These are phyloP conservation scores for Parachlorella kessleri DNA, from an alignment of 139 green algal genomes.

Conservation along the genomic window DNA sequence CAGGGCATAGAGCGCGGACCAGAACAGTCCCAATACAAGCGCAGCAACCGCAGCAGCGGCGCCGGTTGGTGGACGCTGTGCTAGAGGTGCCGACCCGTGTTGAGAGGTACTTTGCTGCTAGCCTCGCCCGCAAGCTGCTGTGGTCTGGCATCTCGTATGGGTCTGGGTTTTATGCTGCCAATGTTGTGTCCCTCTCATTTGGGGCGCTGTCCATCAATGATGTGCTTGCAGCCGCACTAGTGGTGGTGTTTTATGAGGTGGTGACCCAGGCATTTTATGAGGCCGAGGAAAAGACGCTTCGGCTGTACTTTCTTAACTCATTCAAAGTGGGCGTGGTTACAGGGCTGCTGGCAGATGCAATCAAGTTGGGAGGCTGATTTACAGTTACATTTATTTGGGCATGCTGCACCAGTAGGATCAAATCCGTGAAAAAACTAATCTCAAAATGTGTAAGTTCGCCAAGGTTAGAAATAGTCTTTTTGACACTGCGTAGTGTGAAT, in stretches of 20 bases:
- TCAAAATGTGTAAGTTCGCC: too few species aligned
- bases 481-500: too few species aligned
- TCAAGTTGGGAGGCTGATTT: slow-evolving; percentile 61
- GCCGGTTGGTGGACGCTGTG: background rate
- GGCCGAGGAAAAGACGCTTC: slow-evolving; percentile 9
- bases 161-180: slow-evolving; percentile 41
- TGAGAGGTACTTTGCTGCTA: background rate
- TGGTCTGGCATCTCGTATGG: background rate
- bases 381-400: too few species aligned
- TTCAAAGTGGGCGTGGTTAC: slow-evolving; percentile 68
- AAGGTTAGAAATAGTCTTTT: too few species aligned
- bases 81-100: background rate
- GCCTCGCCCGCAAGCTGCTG: background rate
- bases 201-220: slow-evolving; percentile 74
- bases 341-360: slow-evolving; percentile 60
- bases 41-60: background rate
- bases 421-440: too few species aligned
- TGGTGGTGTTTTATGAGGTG: slow-evolving; percentile 57
- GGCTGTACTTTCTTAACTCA: slow-evolving; percentile 54
- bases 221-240: slow-evolving; percentile 65
- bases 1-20: too few species aligned
- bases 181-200: slow-evolving; percentile 68
- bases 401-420: too few species aligned
- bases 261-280: slow-evolving; percentile 48
- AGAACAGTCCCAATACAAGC: background rate